Conservation (phyloP, 2,329 filamentous ascomycete species). For the Leptodontidium sp. region DNA sequence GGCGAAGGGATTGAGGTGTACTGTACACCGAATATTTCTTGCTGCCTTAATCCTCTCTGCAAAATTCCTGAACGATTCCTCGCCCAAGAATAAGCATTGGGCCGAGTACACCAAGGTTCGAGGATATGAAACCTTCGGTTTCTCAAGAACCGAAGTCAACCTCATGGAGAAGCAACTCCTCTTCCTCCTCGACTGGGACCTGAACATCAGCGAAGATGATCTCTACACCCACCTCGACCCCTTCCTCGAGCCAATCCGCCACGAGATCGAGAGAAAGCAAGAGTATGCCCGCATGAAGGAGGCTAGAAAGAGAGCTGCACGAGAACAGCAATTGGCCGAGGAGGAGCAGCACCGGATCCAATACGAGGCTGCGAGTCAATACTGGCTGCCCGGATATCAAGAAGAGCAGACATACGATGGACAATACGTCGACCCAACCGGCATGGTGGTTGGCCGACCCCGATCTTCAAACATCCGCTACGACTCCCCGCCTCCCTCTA, state of each 20-base stretch:
- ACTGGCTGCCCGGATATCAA: conserved; percentile 39
- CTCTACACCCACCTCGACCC: conserved; percentile 86
- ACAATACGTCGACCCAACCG: conserved; percentile 34
- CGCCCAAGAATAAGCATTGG: conserved; percentile 99
- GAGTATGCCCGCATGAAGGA: conserved; percentile 40
- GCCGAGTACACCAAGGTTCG: conserved; percentile 86
- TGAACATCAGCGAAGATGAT: conserved; percentile 84
- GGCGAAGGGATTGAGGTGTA: conserved; percentile 95
- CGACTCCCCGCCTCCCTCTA: conserved; percentile 48
- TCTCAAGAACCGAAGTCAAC: conserved; percentile 95
- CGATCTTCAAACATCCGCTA: conserved; percentile 26
- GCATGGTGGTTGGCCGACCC: conserved; percentile 17
- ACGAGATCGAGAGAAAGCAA: conserved; percentile 52
- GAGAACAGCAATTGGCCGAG: conserved; percentile 36
- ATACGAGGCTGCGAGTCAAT: conserved; percentile 39
- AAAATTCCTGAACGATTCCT: conserved; percentile 98
- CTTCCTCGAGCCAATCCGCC: conserved; percentile 86
- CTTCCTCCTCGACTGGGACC: conserved; percentile 93
- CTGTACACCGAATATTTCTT: conserved; percentile 96
- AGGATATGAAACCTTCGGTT: conserved; percentile 75
- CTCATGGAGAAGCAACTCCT: conserved; percentile 99
- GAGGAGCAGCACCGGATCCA: conserved; percentile 37
- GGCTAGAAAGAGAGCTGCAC: conserved; percentile 34
- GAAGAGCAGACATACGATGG: conserved; percentile 32
- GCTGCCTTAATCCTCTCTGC: conserved; percentile 85